Evolutionary conservation across 768 basidiomycete genomes (phyloP).

Genomic region (Boletus fagicola): DNA sequence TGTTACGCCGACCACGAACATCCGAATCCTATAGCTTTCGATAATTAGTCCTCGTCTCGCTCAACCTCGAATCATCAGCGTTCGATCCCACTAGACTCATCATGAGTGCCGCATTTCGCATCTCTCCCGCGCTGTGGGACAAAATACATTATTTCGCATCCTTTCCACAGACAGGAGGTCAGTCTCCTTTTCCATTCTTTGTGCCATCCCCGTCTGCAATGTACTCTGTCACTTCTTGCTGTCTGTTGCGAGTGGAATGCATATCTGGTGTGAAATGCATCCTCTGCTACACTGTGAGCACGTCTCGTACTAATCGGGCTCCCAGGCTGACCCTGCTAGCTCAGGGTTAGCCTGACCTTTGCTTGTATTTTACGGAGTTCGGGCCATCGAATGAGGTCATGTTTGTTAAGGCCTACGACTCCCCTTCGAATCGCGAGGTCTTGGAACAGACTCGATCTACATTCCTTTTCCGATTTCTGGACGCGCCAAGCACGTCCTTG

Average conservation of each 20-base stretch:
- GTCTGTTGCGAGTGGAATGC: not conserved
- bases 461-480: not conserved
- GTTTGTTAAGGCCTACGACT: not conserved
- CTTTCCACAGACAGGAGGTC: conserved; percentile 90
- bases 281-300: not conserved
- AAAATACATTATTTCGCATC: conserved; percentile 88
- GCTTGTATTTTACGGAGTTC: not conserved
- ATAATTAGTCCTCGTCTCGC: not conserved
- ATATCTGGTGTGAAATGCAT: not conserved
- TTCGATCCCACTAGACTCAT: not conserved
- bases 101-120: conserved; percentile 58
- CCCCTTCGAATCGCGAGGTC: not conserved
- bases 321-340: not conserved
- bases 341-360: not conserved
- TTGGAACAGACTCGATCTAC: too few relatives aligned
- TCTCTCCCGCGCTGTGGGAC: conserved; percentile 80
- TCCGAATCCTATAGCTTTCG: not conserved
- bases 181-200: conserved; percentile 21
- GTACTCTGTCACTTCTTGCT: too few relatives aligned
- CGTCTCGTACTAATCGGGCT: not conserved
- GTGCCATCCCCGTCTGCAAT: not conserved
- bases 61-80: not conserved
- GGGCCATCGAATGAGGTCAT: not conserved
- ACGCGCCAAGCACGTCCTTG: not conserved
- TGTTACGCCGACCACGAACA: conserved; percentile 1